These are phyloP conservation scores for Euphorbia peplus DNA, from an alignment of 345 rosid genomes.

Conservation along the genomic window DNA sequence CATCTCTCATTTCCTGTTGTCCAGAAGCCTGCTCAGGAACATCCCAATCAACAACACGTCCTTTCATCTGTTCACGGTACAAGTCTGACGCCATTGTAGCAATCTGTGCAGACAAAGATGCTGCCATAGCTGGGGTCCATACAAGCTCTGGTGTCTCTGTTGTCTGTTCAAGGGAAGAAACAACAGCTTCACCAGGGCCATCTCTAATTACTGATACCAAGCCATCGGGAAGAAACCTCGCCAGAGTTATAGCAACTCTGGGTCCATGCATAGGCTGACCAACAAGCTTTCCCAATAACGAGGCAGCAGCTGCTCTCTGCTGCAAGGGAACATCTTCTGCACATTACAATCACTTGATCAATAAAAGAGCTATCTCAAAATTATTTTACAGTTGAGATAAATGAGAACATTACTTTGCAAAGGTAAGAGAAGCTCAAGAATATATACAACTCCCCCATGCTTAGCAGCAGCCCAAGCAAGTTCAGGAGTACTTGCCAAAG, in stretches of 20 bases:
- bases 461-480: slow-evolving; percentile 99
- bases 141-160: slow-evolving; percentile 98
- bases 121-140: slow-evolving; percentile 99
- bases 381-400: slow-evolving; percentile 2
- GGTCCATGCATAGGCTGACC: slow-evolving; percentile 99
- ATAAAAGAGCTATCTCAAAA: slow-evolving; percentile 17
- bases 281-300: slow-evolving; percentile 91
- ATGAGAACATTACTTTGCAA: slow-evolving; percentile 56
- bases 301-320: slow-evolving; percentile 97
- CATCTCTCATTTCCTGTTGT: slow-evolving; percentile 89
- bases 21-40: slow-evolving; percentile 92
- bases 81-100: slow-evolving; percentile 93
- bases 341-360: slow-evolving; percentile 29
- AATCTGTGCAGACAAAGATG: slow-evolving; percentile 94
- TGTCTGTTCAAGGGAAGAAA: slow-evolving; percentile 83
- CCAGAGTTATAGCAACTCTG: slow-evolving; percentile 94
- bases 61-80: slow-evolving; percentile 89
- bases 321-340: slow-evolving; percentile 93
- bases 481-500: slow-evolving; percentile 96
- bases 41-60: slow-evolving; percentile 94
- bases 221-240: slow-evolving; percentile 97
- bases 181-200: slow-evolving; percentile 98
- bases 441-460: slow-evolving; percentile 97
- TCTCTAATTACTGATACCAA: slow-evolving; percentile 88
- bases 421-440: slow-evolving; percentile 93